Percentiles rank a stretch among this genome's conserved stretches.
These are phyloP conservation scores for Pseudogymnoascus sp. DNA, from an alignment of 2,329 filamentous ascomycete species.

Conservation along the genomic window DNA sequence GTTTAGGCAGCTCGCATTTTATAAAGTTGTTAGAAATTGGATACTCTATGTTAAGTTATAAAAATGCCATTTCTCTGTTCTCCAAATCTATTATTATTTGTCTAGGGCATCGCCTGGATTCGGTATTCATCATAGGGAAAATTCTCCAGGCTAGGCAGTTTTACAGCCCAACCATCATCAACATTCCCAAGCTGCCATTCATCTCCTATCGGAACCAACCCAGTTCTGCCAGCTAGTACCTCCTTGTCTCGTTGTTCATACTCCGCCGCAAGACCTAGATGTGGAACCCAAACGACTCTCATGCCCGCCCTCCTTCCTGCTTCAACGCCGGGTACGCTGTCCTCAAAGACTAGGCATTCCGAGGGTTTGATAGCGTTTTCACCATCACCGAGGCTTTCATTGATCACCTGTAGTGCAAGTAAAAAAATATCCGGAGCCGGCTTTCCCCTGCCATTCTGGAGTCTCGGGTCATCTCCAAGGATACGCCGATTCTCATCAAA, in stretches of 20 bases:
- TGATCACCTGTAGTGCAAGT: conserved; percentile 76
- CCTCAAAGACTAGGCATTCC: conserved; percentile 97
- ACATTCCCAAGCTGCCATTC: conserved; percentile 39
- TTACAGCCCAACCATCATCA: conserved; percentile 34
- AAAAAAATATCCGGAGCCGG: conserved; percentile 92
- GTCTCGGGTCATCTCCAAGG: conserved; percentile 75
- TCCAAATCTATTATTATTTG: neutral
- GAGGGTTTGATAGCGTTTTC: conserved; percentile 64
- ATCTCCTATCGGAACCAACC: conserved; percentile 34
- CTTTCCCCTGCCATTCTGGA: conserved; percentile 76
- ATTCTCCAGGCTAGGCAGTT: conserved; percentile 30
- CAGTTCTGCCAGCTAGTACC: conserved; percentile 57
- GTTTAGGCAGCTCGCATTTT: neutral
- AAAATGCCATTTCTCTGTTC: neutral
- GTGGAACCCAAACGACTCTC: conserved; percentile 89
- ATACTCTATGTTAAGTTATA: neutral
- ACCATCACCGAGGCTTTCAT: conserved; percentile 59
- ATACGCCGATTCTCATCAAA: conserved; percentile 68
- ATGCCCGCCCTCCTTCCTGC: conserved; percentile 85
- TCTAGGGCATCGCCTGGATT: conserved; percentile 9
- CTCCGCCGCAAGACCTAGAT: conserved; percentile 68
- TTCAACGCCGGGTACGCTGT: conserved; percentile 89
- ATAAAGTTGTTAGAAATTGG: neutral
- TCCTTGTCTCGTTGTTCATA: conserved; percentile 69
- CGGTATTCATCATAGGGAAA: conserved; percentile 33